phyloP scores from a whole-genome alignment of 2,329 filamentous ascomycete species.

The Colletotrichum plurivorum region DNA sequence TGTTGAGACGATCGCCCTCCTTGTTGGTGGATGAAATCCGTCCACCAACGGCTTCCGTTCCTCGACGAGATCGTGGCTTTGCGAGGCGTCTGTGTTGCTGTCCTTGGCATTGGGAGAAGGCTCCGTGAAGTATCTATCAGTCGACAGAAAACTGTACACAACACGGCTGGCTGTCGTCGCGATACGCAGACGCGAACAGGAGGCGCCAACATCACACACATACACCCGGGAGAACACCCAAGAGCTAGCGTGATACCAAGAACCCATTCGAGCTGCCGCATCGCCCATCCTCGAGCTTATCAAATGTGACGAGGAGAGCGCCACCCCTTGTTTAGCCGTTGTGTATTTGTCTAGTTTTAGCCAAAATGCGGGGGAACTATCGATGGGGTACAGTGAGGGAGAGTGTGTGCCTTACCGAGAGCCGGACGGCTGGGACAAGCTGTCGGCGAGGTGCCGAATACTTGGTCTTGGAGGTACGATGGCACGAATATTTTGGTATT shows the following conservation, averaged over 20 bases:
- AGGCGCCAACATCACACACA: no score
- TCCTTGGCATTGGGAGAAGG: neutral
- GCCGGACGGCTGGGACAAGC: neutral
- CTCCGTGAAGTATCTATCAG: neutral
- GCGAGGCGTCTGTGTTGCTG: neutral
- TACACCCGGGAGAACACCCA: no score
- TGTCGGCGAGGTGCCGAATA: neutral
- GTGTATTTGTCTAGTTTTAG: conserved; percentile 29
- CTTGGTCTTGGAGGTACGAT: no score
- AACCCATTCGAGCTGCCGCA: no score
- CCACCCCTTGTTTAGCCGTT: conserved; percentile 6
- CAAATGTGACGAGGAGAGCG: no score
- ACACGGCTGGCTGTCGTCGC: neutral
- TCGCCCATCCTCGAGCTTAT: no score
- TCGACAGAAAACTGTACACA: neutral
- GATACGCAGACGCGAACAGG: neutral
- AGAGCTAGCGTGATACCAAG: no score
- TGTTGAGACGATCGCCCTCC: neutral
- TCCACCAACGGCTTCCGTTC: conserved; percentile 10
- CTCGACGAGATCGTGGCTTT: conserved; percentile 14
- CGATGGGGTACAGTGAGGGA: conserved; percentile 1
- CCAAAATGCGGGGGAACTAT: conserved; percentile 34
- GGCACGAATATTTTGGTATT: no score
- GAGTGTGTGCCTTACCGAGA: conserved; percentile 13
- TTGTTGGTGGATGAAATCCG: conserved; percentile 8